Percentiles rank a stretch among this genome's conserved stretches.
Conservation (phyloP, 352 stramenopile species). For the Aphanomyces invadans region DNA sequence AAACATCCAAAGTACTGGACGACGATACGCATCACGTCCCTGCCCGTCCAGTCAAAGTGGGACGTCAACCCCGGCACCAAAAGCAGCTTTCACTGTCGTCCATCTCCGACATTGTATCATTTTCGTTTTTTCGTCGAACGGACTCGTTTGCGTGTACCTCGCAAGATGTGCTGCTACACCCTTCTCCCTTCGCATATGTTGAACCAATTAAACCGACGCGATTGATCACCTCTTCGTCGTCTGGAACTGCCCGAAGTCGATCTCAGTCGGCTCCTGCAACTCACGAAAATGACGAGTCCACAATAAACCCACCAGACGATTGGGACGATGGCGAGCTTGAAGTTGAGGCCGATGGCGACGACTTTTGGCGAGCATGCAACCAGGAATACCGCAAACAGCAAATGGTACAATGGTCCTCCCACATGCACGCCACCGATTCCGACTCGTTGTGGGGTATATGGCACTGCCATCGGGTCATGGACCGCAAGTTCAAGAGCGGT, state of each 20-base stretch:
- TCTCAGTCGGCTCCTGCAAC: constrained; percentile 15
- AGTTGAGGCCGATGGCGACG: constrained; percentile 11
- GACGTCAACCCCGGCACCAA: constrained; percentile 44
- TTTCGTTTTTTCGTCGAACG: constrained; percentile 6
- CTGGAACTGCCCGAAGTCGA: not conserved
- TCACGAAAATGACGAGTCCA: not conserved
- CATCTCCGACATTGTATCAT: constrained; percentile 73
- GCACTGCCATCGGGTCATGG: not conserved
- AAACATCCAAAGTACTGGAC: not conserved
- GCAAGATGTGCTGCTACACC: not conserved
- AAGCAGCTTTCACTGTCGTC: constrained; percentile 87
- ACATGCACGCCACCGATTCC: not conserved
- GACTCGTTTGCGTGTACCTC: constrained; percentile 10
- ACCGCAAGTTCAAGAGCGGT: constrained; percentile 16
- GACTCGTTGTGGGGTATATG: constrained; percentile 18
- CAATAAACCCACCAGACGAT: not conserved
- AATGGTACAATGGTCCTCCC: not conserved
- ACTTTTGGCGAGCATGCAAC: constrained; percentile 22
- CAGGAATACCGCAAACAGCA: constrained; percentile 19
- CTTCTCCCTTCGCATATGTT: constrained; percentile 19
- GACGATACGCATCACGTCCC: not conserved
- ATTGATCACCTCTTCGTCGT: not conserved
- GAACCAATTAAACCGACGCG: not conserved
- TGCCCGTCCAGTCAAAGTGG: not conserved
- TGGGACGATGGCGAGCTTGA: constrained; percentile 24